These are phyloP conservation scores for Eimeria maxima DNA, from an alignment of 169 alveolate species.

Conservation along the genomic window DNA sequence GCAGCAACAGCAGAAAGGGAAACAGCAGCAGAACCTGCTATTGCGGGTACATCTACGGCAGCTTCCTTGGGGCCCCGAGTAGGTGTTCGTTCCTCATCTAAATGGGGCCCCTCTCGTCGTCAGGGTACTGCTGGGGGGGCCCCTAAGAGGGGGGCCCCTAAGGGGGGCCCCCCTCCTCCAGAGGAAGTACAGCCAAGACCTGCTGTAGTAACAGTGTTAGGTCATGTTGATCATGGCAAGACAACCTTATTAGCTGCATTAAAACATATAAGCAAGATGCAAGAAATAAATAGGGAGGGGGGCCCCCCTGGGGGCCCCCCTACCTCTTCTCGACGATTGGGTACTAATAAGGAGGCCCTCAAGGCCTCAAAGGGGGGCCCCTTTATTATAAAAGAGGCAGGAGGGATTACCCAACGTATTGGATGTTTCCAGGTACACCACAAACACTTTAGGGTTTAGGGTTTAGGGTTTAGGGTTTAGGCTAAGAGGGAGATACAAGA, in stretches of 20 bases:
- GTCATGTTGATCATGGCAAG: slow-evolving; percentile 99
- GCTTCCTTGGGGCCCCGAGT: neutral
- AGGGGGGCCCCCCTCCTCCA: slow-evolving; percentile 15
- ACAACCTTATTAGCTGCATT: slow-evolving; percentile 96
- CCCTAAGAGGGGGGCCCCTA: neutral
- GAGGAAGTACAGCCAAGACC: slow-evolving; percentile 87
- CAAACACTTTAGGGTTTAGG: neutral
- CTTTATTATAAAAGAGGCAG: slow-evolving; percentile 19
- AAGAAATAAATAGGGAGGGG: neutral
- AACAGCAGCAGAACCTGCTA: neutral
- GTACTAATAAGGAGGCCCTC: too few relatives aligned
- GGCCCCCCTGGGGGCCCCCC: neutral
- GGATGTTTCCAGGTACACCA: slow-evolving; percentile 42
- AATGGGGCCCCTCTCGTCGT: neutral
- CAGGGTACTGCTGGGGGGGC: neutral
- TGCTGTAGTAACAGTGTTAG: slow-evolving; percentile 97
- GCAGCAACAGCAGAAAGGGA: neutral
- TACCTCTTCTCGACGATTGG: too few relatives aligned
- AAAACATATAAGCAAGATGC: neutral
- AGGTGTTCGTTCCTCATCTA: neutral
- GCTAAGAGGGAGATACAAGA: neutral
- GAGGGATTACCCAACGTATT: slow-evolving; percentile 72
- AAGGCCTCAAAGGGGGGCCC: neutral
- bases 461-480: slow-evolving; percentile 25
- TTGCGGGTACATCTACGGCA: neutral